phyloP scores from a whole-genome alignment of 225 moss, liverwort and hornwort genomes.

The Thuidium tamariscinum region DNA sequence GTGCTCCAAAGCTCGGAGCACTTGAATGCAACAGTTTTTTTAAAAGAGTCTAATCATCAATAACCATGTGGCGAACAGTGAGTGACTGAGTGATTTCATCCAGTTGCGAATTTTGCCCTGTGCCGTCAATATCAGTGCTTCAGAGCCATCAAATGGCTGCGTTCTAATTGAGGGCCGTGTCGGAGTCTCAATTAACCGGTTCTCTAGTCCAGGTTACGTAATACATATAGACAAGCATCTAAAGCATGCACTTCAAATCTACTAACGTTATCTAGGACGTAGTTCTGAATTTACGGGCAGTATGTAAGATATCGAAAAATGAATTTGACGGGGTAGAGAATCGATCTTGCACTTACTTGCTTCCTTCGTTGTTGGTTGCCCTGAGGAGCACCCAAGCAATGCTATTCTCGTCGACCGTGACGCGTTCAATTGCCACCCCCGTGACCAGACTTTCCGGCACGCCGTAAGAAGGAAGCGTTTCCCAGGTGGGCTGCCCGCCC shows the following conservation, averaged over 20 bases:
- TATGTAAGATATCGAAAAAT: neutral
- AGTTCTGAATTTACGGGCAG: neutral
- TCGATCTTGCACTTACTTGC: slow-evolving; percentile 15
- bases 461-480: neutral
- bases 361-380: slow-evolving; percentile 16
- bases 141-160: neutral
- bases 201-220: neutral
- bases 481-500: slow-evolving; percentile 40
- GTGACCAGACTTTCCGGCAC: slow-evolving; percentile 30
- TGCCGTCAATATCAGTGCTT: too few relatives aligned
- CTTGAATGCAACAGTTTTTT: neutral
- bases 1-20: neutral
- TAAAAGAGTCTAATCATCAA: neutral
- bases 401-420: neutral
- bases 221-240: neutral
- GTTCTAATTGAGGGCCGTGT: neutral
- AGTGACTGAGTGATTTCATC: neutral
- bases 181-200: neutral
- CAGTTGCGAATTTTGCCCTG: neutral
- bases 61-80: too few relatives aligned
- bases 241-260: neutral
- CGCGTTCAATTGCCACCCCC: neutral
- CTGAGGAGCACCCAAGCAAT: slow-evolving; percentile 27
- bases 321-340: neutral
- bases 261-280: neutral